Evolutionary conservation across 2,329 filamentous ascomycete species (phyloP), one percentile per base, ranked within the genome.

Genomic region (Sporothrix brasiliensis): DNA sequence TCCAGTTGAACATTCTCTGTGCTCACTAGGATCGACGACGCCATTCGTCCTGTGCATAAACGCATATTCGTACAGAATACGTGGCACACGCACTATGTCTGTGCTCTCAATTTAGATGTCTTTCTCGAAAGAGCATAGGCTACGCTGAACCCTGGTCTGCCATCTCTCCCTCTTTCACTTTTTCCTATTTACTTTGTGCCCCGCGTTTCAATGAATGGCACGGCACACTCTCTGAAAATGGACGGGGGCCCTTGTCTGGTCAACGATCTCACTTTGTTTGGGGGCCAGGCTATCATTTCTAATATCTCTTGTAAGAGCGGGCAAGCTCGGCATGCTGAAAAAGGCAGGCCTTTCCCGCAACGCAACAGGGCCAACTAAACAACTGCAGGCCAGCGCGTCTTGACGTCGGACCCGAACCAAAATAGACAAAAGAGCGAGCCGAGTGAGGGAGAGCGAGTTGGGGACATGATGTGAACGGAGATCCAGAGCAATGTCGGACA

Each of bases 191-290:
- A 9, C 30, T 30, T 58, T 11, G 30, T 16, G 14, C 56, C 56
- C 56, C 58, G 58, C 58, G 39, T 63, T 63, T 63, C 39, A 63
- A 63, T 63, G 58, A 21, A 41, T 24, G 58, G 47, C 39, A 63
- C 58, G 58, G n/a, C 58, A 63, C 39, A 13, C 13, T 4, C 14
- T 3, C 13, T 47, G 58, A n/a, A 63, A 21, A 41, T 27, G 21
- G 39, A n/a, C 34, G 10, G 2, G 2, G 21, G 11, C 34, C 34
- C 56, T 61, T 39, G 11, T 27, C 16, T 47, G 49, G 19, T 47
- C 39, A 27, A 21, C 39, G 58, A 63, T 44, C 19, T 16, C 53
- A 30, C 53, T 39, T 39, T 27, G 11, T 39, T 52, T 60, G 53
- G 53, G 27, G 7, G 16, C 54, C 27, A 30, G 27, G 27, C 4